A percentile compares a stretch with the other conserved stretches of the same genome.
Evolutionary conservation across 2,329 filamentous ascomycete genomes (phyloP).

Genomic region (Xylaria sp.): DNA sequence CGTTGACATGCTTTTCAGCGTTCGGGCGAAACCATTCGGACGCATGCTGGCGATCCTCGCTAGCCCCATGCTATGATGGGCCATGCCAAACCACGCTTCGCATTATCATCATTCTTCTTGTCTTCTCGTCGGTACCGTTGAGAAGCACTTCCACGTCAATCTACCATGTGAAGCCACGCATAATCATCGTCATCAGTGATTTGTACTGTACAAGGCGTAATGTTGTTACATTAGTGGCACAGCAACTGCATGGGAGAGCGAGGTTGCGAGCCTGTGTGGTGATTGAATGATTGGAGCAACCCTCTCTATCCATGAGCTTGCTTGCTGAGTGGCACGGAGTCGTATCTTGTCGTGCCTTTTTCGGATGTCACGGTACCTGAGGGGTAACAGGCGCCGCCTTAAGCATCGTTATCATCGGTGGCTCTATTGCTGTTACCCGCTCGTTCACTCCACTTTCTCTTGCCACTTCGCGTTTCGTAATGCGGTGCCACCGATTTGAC

Average conservation of each 20-base stretch:
- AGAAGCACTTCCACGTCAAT: neutral
- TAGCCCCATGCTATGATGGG: too few relatives aligned
- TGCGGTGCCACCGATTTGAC: conserved; percentile 69
- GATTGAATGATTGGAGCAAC: neutral
- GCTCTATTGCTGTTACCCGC: conserved; percentile 38
- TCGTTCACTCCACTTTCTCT: conserved; percentile 66
- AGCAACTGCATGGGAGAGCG: neutral
- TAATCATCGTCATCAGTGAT: neutral
- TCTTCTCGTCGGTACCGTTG: neutral
- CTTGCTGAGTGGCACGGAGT: neutral
- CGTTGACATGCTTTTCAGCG: neutral
- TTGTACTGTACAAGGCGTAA: neutral
- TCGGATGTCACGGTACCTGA: neutral
- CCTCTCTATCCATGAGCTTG: neutral
- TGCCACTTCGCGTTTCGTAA: conserved; percentile 83
- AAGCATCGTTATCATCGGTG: conserved; percentile 30
- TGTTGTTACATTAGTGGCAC: neutral
- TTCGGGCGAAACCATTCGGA: neutral
- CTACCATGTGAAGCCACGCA: neutral
- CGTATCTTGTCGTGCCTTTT: neutral
- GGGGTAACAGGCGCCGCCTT: neutral
- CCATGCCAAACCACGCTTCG: neutral
- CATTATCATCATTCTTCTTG: neutral
- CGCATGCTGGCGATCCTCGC: too few relatives aligned
- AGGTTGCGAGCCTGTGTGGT: neutral